Percentiles rank a stretch among this genome's conserved stretches.
phyloP scores from a whole-genome alignment of 2,329 filamentous ascomycete species.

The Fusarium austroafricanum region DNA sequence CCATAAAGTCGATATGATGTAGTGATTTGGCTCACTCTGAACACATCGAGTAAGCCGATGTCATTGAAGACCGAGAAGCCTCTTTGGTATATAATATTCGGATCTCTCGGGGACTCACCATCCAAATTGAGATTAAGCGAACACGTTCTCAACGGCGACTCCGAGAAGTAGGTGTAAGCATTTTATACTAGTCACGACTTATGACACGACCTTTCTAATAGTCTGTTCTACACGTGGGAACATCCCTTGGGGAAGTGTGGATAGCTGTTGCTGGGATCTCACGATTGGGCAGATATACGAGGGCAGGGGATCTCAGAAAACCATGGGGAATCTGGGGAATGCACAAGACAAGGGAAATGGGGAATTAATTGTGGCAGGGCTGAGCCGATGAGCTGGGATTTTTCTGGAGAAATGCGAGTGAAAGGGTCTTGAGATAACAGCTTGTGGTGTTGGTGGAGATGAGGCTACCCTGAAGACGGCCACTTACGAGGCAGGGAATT shows the following conservation, averaged over 20 bases:
- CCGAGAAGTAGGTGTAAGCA: conserved; percentile 31
- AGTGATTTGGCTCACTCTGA: not conserved
- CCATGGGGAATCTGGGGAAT: conserved; percentile 32
- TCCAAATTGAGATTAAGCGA: conserved; percentile 8
- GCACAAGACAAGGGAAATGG: not conserved
- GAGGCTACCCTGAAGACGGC: conserved; percentile 19
- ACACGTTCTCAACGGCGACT: conserved; percentile 15
- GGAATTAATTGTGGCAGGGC: no score
- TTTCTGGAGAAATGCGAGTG: conserved; percentile 7
- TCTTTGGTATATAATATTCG: conserved; percentile 8
- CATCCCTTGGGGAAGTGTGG: not conserved
- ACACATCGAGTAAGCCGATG: not conserved
- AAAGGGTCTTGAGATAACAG: conserved; percentile 9
- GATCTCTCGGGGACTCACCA: conserved; percentile 17
- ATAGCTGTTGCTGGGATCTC: conserved; percentile 6
- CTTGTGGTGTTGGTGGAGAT: conserved; percentile 31
- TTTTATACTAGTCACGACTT: not conserved
- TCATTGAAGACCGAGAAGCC: not conserved
- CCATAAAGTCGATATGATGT: not conserved
- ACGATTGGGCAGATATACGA: conserved; percentile 22
- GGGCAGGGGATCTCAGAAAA: conserved; percentile 20
- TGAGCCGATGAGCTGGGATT: not conserved
- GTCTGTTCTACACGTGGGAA: not conserved
- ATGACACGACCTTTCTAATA: not conserved
- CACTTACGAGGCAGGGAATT: conserved; percentile 34